phyloP scores from a whole-genome alignment of 1,284 basidiomycete species.

The Neolentinus lepideus region DNA sequence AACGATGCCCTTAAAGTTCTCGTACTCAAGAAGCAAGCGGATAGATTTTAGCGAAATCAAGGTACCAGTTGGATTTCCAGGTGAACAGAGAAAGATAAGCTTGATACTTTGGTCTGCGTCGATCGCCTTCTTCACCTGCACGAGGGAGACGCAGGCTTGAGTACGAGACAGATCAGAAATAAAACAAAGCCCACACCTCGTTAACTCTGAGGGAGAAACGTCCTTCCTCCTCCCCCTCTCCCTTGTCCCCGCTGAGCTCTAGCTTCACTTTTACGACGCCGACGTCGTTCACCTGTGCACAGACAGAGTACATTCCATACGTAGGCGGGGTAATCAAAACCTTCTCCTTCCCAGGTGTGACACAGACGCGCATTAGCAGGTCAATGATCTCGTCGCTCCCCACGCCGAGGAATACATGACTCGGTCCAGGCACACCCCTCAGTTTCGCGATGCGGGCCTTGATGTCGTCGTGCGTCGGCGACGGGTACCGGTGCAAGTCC shows the following conservation, averaged over 20 bases:
- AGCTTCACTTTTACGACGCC: conserved; percentile 79
- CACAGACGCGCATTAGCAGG: conserved; percentile 86
- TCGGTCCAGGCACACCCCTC: conserved; percentile 54
- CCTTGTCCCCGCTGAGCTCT: conserved; percentile 45
- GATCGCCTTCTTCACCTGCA: conserved; percentile 67
- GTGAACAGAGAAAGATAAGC: conserved; percentile 92
- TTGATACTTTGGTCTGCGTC: conserved; percentile 73
- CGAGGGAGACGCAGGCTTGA: conserved; percentile 1
- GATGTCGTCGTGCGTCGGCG: conserved; percentile 76
- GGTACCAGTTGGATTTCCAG: conserved; percentile 96
- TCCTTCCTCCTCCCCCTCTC: conserved; percentile 67
- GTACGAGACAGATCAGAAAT: neutral
- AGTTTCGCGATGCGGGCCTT: conserved; percentile 73
- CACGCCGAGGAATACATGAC: conserved; percentile 91
- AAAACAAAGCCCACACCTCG: conserved; percentile 42
- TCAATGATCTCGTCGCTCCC: conserved; percentile 98
- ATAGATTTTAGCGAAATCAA: conserved; percentile 72
- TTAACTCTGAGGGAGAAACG: conserved; percentile 76
- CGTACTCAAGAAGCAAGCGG: conserved; percentile 71
- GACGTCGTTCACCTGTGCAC: conserved; percentile 93
- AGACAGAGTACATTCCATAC: conserved; percentile 97
- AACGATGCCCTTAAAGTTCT: conserved; percentile 84
- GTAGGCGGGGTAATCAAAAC: conserved; percentile 90
- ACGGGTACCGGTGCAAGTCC: conserved; percentile 81
- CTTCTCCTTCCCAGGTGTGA: conserved; percentile 75